Conservation (phyloP, 2,329 filamentous ascomycete genomes). For the Botrytis aclada region DNA sequence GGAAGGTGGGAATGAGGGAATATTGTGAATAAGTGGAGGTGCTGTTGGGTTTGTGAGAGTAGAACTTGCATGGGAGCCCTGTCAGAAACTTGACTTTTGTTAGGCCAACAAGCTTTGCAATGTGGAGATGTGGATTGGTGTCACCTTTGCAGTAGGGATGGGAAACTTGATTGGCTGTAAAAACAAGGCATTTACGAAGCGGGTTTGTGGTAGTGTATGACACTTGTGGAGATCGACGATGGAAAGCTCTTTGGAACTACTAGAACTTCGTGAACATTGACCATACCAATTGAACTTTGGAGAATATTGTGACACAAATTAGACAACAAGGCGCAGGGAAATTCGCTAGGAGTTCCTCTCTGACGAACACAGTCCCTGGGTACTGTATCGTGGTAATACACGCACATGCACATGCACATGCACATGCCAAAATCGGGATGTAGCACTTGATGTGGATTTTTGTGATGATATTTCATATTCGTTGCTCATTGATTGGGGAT, state of each 20-base stretch:
- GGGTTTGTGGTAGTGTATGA: neutral
- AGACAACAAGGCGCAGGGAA: neutral
- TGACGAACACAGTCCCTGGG: neutral
- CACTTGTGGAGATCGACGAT: slow-evolving; percentile 8
- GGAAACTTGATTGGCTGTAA: slow-evolving; percentile 1
- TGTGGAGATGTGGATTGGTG: slow-evolving; percentile 1
- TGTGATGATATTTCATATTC: neutral
- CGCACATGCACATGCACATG: neutral
- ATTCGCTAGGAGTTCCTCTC: neutral
- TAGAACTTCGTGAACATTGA: neutral
- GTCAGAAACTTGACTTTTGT: neutral
- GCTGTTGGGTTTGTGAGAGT: neutral
- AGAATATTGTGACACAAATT: neutral
- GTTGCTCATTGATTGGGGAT: neutral
- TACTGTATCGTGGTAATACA: neutral
- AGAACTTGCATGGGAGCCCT: neutral
- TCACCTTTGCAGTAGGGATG: neutral
- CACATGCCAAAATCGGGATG: neutral
- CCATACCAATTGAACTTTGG: neutral
- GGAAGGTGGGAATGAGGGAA: neutral
- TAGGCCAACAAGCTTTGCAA: neutral
- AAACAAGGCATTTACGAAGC: slow-evolving; percentile 1
- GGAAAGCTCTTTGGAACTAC: neutral
- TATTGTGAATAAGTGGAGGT: neutral
- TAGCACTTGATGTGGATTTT: neutral